Percentiles rank a stretch among this genome's conserved stretches.
Evolutionary conservation across 108 stramenopile genomes (phyloP).

Genomic region (Cyclotella choctawhatcheeana): DNA sequence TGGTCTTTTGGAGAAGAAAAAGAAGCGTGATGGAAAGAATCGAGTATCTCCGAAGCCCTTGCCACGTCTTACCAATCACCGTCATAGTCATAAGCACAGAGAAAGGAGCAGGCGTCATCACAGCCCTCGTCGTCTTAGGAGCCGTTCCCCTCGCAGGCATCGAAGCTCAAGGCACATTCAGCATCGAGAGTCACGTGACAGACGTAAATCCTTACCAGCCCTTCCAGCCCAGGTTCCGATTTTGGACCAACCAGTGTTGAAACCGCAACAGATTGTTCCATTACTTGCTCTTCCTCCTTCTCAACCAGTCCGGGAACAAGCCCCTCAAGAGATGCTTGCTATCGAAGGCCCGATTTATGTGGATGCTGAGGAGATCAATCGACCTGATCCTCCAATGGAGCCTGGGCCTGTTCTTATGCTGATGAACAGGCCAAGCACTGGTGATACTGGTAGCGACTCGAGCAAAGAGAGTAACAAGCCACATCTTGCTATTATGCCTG

Average conservation of each 20-base stretch:
- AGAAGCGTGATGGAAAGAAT: background rate
- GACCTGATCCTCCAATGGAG: constrained; percentile 15
- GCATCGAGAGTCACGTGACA: too few relatives aligned
- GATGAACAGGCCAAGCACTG: background rate
- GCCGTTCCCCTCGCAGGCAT: too few relatives aligned
- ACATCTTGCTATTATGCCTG: background rate
- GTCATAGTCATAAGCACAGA: too few relatives aligned
- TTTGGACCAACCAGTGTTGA: background rate
- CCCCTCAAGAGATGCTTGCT: background rate
- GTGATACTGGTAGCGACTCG: background rate
- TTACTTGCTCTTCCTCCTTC: background rate
- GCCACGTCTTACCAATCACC: too few relatives aligned
- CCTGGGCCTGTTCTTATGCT: background rate
- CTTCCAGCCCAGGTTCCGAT: background rate
- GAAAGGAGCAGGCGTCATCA: too few relatives aligned
- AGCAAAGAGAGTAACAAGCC: background rate
- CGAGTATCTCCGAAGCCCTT: too few relatives aligned
- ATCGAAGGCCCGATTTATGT: constrained; percentile 1
- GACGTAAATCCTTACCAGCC: background rate
- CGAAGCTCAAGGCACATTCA: too few relatives aligned
- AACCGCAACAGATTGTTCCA: background rate
- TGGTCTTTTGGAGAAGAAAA: background rate
- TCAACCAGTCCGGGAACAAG: background rate
- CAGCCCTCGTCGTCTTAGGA: too few relatives aligned
- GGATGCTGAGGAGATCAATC: background rate